Conservation (phyloP, 108 stramenopile species). For the Conticribra weissflogii region DNA sequence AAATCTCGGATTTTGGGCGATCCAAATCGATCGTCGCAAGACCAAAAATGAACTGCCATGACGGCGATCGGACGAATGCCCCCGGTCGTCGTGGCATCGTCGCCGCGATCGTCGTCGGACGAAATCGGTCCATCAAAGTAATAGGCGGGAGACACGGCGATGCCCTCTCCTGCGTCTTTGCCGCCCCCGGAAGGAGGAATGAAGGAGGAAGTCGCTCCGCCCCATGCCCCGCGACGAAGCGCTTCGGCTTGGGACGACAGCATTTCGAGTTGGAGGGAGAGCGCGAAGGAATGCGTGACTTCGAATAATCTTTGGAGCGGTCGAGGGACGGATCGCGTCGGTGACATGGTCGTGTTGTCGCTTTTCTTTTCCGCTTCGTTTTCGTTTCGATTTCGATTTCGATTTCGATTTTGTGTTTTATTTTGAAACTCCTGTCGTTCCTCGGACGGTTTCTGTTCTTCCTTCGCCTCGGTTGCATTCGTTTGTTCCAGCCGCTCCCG, state of each 20-base stretch:
- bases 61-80: slow-evolving; percentile 51
- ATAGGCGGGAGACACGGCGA: slow-evolving; percentile 78
- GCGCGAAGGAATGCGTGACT: slow-evolving; percentile 77
- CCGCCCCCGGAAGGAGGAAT: neutral
- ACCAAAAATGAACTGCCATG: slow-evolving; percentile 87
- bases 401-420: too few relatives aligned
- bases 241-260: slow-evolving; percentile 84
- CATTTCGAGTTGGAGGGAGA: slow-evolving; percentile 85
- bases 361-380: neutral
- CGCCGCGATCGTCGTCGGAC: neutral
- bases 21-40: slow-evolving; percentile 84
- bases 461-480: too few relatives aligned
- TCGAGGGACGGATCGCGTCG: slow-evolving; percentile 42
- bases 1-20: slow-evolving; percentile 74
- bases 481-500: slow-evolving; percentile 29
- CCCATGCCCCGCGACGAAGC: slow-evolving; percentile 81
- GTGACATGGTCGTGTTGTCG: too few relatives aligned
- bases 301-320: slow-evolving; percentile 79
- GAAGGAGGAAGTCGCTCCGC: slow-evolving; percentile 23
- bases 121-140: slow-evolving; percentile 56
- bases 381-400: too few relatives aligned
- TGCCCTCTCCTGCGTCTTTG: slow-evolving; percentile 17
- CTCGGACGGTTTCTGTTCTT: too few relatives aligned
- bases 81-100: slow-evolving; percentile 1
- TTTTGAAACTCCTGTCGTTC: too few relatives aligned